Evolutionary conservation across 495 filamentous ascomycete species (phyloP).

Genomic region (Annulohypoxylon moriforme): DNA sequence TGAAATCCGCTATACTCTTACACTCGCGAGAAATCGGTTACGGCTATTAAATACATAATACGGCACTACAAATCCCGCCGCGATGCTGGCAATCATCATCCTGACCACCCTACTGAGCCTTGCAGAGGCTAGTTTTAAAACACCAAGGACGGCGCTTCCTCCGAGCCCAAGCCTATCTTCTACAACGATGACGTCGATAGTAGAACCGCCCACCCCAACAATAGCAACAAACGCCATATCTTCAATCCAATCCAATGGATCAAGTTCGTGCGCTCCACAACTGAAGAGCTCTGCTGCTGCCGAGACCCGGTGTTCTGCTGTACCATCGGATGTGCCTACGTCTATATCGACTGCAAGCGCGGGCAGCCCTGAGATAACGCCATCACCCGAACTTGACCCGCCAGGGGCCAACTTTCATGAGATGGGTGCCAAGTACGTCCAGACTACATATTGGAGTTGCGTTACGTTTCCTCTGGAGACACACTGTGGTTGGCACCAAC

Average conservation of each 20-base stretch:
- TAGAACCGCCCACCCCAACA: conserved; percentile 1
- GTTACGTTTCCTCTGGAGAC: conserved; percentile 47
- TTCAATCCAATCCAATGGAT: neutral
- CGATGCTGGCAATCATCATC: conserved; percentile 29
- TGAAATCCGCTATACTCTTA: neutral
- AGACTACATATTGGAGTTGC: conserved; percentile 60
- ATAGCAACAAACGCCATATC: neutral
- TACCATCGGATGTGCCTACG: conserved; percentile 2
- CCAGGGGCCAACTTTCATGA: conserved; percentile 38
- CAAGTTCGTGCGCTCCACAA: neutral
- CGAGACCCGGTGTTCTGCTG: conserved; percentile 11
- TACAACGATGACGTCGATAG: neutral
- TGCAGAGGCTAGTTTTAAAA: conserved; percentile 33
- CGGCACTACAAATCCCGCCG: neutral
- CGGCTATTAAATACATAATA: neutral
- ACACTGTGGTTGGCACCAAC: conserved; percentile 59
- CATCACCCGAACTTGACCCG: conserved; percentile 25
- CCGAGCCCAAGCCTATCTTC: conserved; percentile 14
- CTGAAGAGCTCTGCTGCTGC: neutral
- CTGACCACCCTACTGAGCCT: conserved; percentile 32
- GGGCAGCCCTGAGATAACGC: conserved; percentile 30
- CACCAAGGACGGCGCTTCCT: conserved; percentile 35
- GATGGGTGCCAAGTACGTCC: conserved; percentile 44
- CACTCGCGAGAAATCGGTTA: neutral
- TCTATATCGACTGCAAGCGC: conserved; percentile 1